phyloP scores from a whole-genome alignment of 352 stramenopile genomes.

The Globisporangium solare region DNA sequence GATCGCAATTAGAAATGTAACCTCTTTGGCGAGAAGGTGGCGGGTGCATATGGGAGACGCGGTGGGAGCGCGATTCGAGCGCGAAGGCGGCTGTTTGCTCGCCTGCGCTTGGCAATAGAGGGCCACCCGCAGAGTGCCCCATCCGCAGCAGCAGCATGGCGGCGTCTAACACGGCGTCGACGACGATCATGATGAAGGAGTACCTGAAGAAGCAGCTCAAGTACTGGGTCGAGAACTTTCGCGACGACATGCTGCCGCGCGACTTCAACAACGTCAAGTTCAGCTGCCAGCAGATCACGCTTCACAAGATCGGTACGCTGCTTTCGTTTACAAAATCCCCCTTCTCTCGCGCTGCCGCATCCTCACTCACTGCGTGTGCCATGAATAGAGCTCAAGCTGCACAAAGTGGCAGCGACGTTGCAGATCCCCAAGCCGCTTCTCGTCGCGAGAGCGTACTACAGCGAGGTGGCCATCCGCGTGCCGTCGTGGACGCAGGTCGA shows the following conservation, averaged over 20 bases:
- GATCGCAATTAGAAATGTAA: background rate
- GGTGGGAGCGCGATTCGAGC: too few species aligned
- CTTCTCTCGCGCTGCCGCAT: background rate
- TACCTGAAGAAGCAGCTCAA: constrained; percentile 59
- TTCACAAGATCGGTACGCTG: constrained; percentile 43
- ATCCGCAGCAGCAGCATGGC: too few species aligned
- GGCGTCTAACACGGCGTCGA: constrained; percentile 15
- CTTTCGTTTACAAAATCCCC: background rate
- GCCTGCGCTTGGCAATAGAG: too few species aligned
- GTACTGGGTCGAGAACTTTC: constrained; percentile 64
- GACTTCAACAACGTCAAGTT: constrained; percentile 52
- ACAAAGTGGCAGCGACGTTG: constrained; percentile 45
- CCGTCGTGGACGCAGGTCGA: constrained; percentile 49
- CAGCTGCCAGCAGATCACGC: constrained; percentile 35
- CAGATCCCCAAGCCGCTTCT: constrained; percentile 40
- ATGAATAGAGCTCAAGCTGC: constrained; percentile 50
- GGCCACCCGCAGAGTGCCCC: too few species aligned
- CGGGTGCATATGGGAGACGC: too few species aligned
- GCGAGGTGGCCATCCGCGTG: constrained; percentile 49
- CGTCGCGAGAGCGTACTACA: constrained; percentile 47
- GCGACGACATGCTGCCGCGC: constrained; percentile 49
- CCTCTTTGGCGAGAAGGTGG: background rate
- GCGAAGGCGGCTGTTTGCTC: too few species aligned
- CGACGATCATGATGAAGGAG: constrained; percentile 60
- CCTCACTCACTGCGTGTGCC: background rate